A percentile compares a stretch with the other conserved stretches of the same genome.
phyloP scores from a whole-genome alignment of 345 rosid species.

The Aegle marmelos region DNA sequence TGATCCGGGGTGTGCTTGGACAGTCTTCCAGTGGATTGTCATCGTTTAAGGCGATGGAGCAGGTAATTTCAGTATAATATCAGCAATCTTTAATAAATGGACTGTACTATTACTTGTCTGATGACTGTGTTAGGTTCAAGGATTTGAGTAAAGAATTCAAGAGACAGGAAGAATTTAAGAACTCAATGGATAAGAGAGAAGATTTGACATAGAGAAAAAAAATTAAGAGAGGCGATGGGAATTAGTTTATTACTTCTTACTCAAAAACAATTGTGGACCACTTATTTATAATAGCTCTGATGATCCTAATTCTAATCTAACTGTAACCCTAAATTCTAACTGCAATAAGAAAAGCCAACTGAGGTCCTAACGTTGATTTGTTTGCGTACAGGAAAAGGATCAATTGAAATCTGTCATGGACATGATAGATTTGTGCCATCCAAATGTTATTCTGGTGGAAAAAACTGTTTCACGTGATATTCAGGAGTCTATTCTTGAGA shows the following conservation, averaged over 20 bases:
- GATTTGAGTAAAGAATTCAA: too few relatives aligned
- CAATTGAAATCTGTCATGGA: slow-evolving; percentile 57
- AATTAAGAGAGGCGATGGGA: too few relatives aligned
- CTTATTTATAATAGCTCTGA: too few relatives aligned
- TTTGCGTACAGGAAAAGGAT: slow-evolving; percentile 52
- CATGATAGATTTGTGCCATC: slow-evolving; percentile 57
- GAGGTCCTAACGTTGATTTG: too few relatives aligned
- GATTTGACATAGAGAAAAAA: too few relatives aligned
- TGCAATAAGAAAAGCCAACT: too few relatives aligned
- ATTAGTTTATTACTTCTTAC: too few relatives aligned
- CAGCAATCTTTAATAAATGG: not conserved
- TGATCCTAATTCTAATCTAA: too few relatives aligned
- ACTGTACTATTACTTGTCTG: slow-evolving; percentile 9
- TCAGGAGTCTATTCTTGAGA: slow-evolving; percentile 65
- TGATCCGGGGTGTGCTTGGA: slow-evolving; percentile 72
- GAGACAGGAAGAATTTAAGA: too few relatives aligned
- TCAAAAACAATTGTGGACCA: too few relatives aligned
- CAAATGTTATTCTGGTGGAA: slow-evolving; percentile 86
- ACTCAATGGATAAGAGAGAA: too few relatives aligned
- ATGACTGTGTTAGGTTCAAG: not conserved
- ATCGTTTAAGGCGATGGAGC: slow-evolving; percentile 62
- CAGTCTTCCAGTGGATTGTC: slow-evolving; percentile 73
- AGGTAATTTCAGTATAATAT: slow-evolving; percentile 39
- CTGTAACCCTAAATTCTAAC: too few relatives aligned
- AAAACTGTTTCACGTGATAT: slow-evolving; percentile 81